Base-by-base conservation (phyloP, 805 yeast species). In the Wickerhamiella allomyrinae region DNA sequence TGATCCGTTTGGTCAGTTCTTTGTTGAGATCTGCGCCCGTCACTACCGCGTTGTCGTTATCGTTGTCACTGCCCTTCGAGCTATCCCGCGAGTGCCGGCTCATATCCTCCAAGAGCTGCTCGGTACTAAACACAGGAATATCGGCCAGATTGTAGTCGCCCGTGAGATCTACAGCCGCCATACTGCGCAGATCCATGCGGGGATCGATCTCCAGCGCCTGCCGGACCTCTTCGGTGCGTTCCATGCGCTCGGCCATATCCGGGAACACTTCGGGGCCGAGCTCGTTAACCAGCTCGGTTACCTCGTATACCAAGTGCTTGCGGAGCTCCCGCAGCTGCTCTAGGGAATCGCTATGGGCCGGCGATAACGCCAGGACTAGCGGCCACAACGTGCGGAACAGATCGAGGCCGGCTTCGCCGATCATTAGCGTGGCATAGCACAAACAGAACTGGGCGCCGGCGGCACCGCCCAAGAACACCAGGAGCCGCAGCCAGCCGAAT, bases 341-440 rank as follows among this genome's bases (percentile, higher is more conserved):
- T 11, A 76, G 57, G 33, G 69, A 61, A 36, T 65, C 62, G 22
- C 51, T 55, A 42, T 58, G 56, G 31, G 44, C 40, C 2, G 67
- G 68, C 22, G 57, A 55, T 35, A 67, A 50, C 5, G 67, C 62
- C 55, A 75, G 66, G 13, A 75, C 80, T 34, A 89, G 63, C 1
- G 97, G 95, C 49, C 86, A 71, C 43, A 89, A 63, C 3, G 93
- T 78, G 57, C 85, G 85, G 58, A 80, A 71, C 38, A 82, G 69
- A 57, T 89, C 97, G 76, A 84, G 71, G 27, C 98, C 98, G 46
- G 77, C 80, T 56, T 91, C 98, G 41, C 98, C 97, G 44, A 85
- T 76, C 21, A 84, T 69, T 50, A 91, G 69, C 0, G 98, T 95
- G n/a, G 94, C 77, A 55, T 83, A 89, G 20, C 27, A 36, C 21